A percentile compares a stretch with the other conserved stretches of the same genome.
Conservation (phyloP, 306 rosid genomes). For the peach (Prunus persica) region Prunus_persica_NCBIv2 NC_034014.1:20613501-20614000, state of each 20-base stretch:
- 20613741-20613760: background rate
- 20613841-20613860: too few relatives aligned
- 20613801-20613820: background rate
- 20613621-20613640: background rate
- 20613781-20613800: too few relatives aligned
- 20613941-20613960: too few relatives aligned
- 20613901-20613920: too few relatives aligned
- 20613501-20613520: background rate
- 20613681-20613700: background rate
- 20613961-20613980: too few relatives aligned
- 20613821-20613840: background rate
- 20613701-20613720: background rate
- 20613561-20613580: background rate
- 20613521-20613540: background rate
- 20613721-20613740: background rate
- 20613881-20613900: too few relatives aligned
- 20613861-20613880: too few relatives aligned
- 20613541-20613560: background rate
- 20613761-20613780: background rate
- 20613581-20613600: background rate
- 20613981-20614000: too few relatives aligned
- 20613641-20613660: background rate
- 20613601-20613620: background rate
- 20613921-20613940: too few relatives aligned
- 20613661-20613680: slow-evolving; percentile 12